Evolutionary conservation across 2,329 filamentous ascomycete genomes (phyloP).

Genomic region (Leptographium wingfieldii): DNA sequence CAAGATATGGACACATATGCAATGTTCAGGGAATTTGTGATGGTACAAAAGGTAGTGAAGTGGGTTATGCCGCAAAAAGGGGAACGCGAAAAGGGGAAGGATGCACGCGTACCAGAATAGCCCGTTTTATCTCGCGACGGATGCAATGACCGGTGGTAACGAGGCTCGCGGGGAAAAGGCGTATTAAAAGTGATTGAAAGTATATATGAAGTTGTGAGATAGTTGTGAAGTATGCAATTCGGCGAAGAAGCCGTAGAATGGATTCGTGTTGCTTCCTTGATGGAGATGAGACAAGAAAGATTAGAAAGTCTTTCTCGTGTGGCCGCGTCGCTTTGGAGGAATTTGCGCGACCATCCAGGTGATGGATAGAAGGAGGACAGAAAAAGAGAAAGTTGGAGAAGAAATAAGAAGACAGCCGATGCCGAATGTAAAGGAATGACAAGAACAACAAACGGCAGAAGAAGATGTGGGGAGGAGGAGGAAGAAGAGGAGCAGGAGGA

Average conservation of each 20-base stretch:
- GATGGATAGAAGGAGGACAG: neutral
- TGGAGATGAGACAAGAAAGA: neutral
- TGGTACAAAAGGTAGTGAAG: neutral
- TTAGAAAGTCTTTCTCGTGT: neutral
- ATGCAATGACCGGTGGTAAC: neutral
- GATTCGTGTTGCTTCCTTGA: neutral
- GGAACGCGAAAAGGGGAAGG: neutral
- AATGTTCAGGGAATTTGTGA: neutral
- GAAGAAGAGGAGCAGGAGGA: slow-evolving; percentile 8
- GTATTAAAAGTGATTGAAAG: neutral
- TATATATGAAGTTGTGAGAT: neutral
- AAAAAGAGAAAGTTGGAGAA: neutral
- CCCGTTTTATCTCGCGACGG: neutral
- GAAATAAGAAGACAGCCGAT: slow-evolving; percentile 13
- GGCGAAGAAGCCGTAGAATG: neutral
- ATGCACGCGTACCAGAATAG: neutral
- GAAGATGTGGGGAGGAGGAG: slow-evolving; percentile 12
- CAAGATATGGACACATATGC: too few relatives aligned
- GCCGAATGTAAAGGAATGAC: slow-evolving; percentile 30
- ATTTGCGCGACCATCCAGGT: slow-evolving; percentile 3
- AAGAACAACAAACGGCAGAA: slow-evolving; percentile 21
- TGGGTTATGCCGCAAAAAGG: neutral
- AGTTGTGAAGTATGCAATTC: neutral
- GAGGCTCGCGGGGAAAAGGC: neutral
- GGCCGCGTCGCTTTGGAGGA: neutral